Evolutionary conservation across 2,329 filamentous ascomycete species (phyloP).

Genomic region (Coniochaeta prunicola): DNA sequence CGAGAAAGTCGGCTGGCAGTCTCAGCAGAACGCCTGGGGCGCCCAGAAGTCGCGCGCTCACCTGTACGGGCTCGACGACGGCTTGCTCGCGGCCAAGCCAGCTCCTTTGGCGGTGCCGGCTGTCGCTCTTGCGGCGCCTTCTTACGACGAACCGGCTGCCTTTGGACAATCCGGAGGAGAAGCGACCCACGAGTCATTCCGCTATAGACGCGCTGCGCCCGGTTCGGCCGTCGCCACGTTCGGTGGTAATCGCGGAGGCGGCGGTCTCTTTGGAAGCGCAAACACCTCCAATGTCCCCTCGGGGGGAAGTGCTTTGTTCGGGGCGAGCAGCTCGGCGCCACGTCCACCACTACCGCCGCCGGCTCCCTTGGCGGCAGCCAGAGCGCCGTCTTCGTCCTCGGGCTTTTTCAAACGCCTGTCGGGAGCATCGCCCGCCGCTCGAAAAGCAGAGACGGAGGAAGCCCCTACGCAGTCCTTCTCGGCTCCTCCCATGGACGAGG

Average conservation of each 20-base stretch:
- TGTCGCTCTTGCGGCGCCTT: background rate
- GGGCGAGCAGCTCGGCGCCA: background rate
- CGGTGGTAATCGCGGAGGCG: background rate
- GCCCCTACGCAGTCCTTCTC: background rate
- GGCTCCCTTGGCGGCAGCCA: background rate
- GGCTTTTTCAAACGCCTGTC: background rate
- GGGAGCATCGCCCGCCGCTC: background rate
- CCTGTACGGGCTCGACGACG: constrained; percentile 23
- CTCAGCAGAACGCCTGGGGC: constrained; percentile 14
- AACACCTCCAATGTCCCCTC: background rate
- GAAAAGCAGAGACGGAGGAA: constrained; percentile 6
- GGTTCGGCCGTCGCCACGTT: background rate
- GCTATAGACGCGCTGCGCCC: background rate
- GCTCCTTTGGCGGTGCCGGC: background rate
- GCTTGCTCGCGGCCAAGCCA: background rate
- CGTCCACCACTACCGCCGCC: background rate
- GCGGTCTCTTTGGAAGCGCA: background rate
- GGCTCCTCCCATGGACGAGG: constrained; percentile 5
- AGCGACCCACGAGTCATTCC: background rate
- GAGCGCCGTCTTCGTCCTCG: background rate
- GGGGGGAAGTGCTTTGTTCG: background rate
- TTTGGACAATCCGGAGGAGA: background rate
- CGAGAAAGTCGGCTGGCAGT: constrained; percentile 21
- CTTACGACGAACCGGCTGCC: background rate
- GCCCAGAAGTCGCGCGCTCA: constrained; percentile 22